Evolutionary conservation across 441 rosid species (phyloP), one percentile per base, ranked within the genome.

Genomic region (Mallotus repandus): DNA sequence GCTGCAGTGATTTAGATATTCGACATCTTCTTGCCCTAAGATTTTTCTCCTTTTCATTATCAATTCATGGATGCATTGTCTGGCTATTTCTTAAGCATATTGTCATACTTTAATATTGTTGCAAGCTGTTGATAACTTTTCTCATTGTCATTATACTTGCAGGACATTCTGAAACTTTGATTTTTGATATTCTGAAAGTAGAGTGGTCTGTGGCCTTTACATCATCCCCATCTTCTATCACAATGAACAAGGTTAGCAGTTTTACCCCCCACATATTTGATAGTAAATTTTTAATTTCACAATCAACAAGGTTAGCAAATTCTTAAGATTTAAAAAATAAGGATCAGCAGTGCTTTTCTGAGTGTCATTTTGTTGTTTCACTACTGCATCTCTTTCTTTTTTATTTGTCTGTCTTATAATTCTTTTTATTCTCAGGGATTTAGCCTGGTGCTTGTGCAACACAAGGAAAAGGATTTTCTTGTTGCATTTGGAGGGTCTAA

Each of bases 401-500:
- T 3, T 18, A 19, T 18, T 38, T 59, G 25, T 48, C 61, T 49
- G 54, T 72, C 73, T 76, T 41, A 80, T 7, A n/a, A 53, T 19
- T 63, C n/a, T 49, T 68, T 71, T 43, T 43, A 16, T 57, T 81
- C 48, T 68, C 83, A 96, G 97, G 99, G 99, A 63, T 93, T 96
- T 78, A 93, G 96, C 80, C 82, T 96, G 66, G 97, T 90, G 75
- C 90, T 87, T 76, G 89, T 88, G 72, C 95, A 89, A 76, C 97
- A 93, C 84, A 93, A 91, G 80, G 99, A 90, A 64, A 90, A 90
- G 77, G 97, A 90, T 82, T 85, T 86, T 77, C 99, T 96, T 11
- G 97, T 96, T 80, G 96, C 99, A 54, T 93, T 93, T 70, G 98
- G 98, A 69, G 98, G 99, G 71, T 81, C 76, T 53, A 90, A 77